Conservation (phyloP, 2,329 filamentous ascomycete genomes). For the Claviceps purpurea region DNA sequence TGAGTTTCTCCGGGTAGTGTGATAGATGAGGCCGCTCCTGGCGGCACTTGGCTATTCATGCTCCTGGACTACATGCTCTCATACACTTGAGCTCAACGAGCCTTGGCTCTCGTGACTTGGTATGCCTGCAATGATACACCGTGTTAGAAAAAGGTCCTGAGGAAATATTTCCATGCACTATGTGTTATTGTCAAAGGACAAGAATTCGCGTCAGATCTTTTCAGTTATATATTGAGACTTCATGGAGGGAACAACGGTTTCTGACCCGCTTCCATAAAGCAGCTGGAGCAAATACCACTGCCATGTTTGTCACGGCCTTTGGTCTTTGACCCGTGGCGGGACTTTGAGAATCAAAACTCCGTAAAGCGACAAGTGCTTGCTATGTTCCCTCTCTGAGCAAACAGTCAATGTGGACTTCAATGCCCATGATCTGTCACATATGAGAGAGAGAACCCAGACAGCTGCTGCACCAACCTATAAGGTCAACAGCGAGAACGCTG, state of each 20-base stretch:
- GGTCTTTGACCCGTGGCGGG: slow-evolving; percentile 33
- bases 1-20: not conserved
- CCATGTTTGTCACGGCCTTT: slow-evolving; percentile 46
- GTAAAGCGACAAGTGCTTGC: slow-evolving; percentile 27
- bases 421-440: not conserved
- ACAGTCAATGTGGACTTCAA: not conserved
- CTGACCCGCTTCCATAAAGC: slow-evolving; percentile 13
- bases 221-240: slow-evolving; percentile 47
- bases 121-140: not conserved
- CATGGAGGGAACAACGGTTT: slow-evolving; percentile 38
- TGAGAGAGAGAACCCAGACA: not conserved
- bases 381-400: not conserved
- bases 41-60: slow-evolving; percentile 3
- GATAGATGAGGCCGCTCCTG: not conserved
- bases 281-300: slow-evolving; percentile 4
- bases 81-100: not conserved
- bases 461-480: not conserved
- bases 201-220: slow-evolving; percentile 53
- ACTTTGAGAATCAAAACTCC: slow-evolving; percentile 34
- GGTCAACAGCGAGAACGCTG: not conserved
- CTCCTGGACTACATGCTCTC: slow-evolving; percentile 6
- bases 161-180: not conserved
- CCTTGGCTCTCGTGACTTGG: not conserved
- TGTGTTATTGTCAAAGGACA: slow-evolving; percentile 1
- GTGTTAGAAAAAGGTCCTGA: not conserved